phyloP scores from a whole-genome alignment of 345 rosid species.

The Tarenaya hassleriana region DNA sequence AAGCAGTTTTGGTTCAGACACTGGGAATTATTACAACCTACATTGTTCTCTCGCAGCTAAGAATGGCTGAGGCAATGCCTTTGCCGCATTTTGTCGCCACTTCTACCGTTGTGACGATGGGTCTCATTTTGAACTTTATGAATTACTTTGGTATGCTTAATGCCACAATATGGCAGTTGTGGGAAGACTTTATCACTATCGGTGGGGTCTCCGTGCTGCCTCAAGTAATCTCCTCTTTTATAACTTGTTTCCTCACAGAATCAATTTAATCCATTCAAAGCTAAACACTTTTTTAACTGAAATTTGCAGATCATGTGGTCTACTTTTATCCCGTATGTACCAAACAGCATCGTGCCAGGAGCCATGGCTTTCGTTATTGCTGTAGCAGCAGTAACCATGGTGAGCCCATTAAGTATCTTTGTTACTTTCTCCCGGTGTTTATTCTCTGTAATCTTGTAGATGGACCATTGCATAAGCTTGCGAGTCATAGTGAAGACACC shows the following conservation, averaged over 20 bases:
- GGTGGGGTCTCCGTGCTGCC: constrained; percentile 78
- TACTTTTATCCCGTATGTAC: constrained; percentile 76
- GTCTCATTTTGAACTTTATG: constrained; percentile 51
- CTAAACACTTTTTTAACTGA: constrained; percentile 7
- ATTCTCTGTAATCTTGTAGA: too few relatives aligned
- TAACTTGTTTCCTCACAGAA: constrained; percentile 3
- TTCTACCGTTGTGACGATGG: constrained; percentile 48
- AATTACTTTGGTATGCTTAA: constrained; percentile 50
- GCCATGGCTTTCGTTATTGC: constrained; percentile 47
- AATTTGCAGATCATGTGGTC: constrained; percentile 80
- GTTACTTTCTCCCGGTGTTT: neutral
- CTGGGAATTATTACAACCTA: constrained; percentile 59
- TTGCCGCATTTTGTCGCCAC: constrained; percentile 41
- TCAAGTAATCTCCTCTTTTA: constrained; percentile 45
- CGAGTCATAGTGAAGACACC: too few relatives aligned
- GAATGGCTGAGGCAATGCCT: constrained; percentile 85
- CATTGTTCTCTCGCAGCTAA: constrained; percentile 67
- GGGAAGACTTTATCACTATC: constrained; percentile 83
- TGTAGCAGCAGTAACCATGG: constrained; percentile 61
- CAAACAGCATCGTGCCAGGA: constrained; percentile 65
- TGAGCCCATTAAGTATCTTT: constrained; percentile 31
- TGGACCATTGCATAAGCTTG: too few relatives aligned
- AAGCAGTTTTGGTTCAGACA: constrained; percentile 72
- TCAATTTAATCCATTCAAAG: neutral
- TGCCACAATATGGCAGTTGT: constrained; percentile 47